Conservation (phyloP, 2,329 filamentous ascomycete species). For the Trichoderma pleuroti region DNA sequence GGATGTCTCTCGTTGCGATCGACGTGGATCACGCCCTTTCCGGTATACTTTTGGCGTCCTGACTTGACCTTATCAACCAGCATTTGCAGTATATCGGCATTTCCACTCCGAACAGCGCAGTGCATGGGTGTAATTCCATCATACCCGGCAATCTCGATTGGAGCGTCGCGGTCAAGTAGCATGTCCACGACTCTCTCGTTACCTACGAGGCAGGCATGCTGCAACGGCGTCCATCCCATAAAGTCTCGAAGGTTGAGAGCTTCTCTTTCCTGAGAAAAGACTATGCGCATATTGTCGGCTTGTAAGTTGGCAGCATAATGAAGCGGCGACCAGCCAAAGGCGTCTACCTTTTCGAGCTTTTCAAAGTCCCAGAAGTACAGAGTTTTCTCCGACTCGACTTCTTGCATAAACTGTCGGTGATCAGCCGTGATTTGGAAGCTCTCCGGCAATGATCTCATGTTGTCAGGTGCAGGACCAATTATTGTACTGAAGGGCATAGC, state of each 20-base stretch:
- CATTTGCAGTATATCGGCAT: neutral
- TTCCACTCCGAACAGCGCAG: neutral
- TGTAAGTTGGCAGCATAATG: constrained; percentile 6
- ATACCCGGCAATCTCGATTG: neutral
- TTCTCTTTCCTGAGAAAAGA: neutral
- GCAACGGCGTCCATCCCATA: constrained; percentile 4
- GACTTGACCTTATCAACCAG: neutral
- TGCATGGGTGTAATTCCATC: constrained; percentile 7
- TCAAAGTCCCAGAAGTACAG: neutral
- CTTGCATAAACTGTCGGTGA: neutral
- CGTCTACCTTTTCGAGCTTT: neutral
- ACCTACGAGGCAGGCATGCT: neutral
- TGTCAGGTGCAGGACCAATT: neutral
- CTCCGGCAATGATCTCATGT: neutral
- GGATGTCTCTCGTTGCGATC: neutral
- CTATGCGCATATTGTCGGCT: neutral
- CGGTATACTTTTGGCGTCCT: neutral
- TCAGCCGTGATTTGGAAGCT: neutral
- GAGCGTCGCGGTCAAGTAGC: neutral
- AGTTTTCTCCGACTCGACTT: no score
- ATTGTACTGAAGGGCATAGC: neutral
- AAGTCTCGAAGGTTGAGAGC: neutral
- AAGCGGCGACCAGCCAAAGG: constrained; percentile 1
- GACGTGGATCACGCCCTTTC: neutral
- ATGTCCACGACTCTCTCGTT: neutral